Evolutionary conservation across 306 rosid genomes (phyloP).

Genomic region (Myrica gale): DNA sequence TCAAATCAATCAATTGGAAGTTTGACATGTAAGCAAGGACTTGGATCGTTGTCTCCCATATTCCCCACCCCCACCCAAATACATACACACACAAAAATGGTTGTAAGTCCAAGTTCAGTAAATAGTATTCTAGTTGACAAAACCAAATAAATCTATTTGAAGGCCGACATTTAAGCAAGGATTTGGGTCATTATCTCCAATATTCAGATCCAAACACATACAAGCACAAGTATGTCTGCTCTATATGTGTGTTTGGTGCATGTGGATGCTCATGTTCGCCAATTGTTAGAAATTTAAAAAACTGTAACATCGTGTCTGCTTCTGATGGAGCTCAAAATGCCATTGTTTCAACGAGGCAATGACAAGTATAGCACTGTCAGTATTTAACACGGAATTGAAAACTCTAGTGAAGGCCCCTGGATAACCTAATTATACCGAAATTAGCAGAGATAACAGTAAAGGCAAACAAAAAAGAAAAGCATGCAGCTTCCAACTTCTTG

Average conservation of each 20-base stretch:
- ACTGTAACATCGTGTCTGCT: neutral
- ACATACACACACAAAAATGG: neutral
- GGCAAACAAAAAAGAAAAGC: too few relatives aligned
- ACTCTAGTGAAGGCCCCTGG: too few relatives aligned
- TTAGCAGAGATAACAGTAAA: neutral
- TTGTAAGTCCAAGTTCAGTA: too few relatives aligned
- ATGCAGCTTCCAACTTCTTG: neutral
- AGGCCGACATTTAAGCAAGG: too few relatives aligned
- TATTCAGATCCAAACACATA: too few relatives aligned
- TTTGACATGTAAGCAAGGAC: conserved; percentile 2
- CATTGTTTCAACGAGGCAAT: too few relatives aligned
- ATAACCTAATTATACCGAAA: too few relatives aligned
- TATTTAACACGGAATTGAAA: too few relatives aligned
- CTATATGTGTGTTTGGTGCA: neutral
- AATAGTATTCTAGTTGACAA: too few relatives aligned
- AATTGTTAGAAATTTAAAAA: neutral
- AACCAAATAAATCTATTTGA: too few relatives aligned
- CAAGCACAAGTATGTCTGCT: neutral
- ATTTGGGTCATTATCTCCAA: too few relatives aligned
- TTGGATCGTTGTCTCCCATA: neutral
- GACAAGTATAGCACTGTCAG: too few relatives aligned
- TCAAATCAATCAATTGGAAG: conserved; percentile 3
- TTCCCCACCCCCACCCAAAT: neutral
- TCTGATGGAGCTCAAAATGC: neutral
- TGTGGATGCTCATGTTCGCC: neutral